Conservation (phyloP, 2,329 filamentous ascomycete genomes). For the Fusarium sp. region DNA sequence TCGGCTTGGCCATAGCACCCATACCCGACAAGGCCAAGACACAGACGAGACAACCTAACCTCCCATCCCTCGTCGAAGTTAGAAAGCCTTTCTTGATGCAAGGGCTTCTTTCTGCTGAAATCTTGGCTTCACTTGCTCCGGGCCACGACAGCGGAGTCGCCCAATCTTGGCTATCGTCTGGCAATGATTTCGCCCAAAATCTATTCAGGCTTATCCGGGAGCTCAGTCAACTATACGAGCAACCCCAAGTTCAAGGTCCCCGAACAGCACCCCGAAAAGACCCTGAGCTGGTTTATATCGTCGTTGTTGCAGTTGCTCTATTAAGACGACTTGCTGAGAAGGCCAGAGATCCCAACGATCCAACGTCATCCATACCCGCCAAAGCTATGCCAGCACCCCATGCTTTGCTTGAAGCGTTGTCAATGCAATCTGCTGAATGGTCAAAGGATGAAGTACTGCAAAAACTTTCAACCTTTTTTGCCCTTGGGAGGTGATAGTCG, state of each 20-base stretch:
- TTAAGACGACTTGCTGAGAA: slow-evolving; percentile 76
- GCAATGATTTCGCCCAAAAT: slow-evolving; percentile 83
- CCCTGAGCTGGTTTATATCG: slow-evolving; percentile 67
- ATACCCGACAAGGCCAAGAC: slow-evolving; percentile 71
- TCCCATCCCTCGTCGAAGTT: slow-evolving; percentile 76
- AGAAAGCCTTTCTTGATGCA: slow-evolving; percentile 93
- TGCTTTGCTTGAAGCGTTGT: slow-evolving; percentile 70
- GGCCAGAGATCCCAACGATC: slow-evolving; percentile 63
- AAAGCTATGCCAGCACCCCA: slow-evolving; percentile 72
- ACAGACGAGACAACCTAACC: slow-evolving; percentile 64
- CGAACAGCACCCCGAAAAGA: slow-evolving; percentile 54
- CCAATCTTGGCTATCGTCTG: slow-evolving; percentile 80
- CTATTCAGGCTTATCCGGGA: slow-evolving; percentile 78
- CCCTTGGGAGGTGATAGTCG: slow-evolving; percentile 56
- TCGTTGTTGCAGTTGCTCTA: slow-evolving; percentile 72
- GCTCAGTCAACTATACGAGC: slow-evolving; percentile 70
- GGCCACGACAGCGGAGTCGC: slow-evolving; percentile 77
- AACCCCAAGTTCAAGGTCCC: slow-evolving; percentile 50
- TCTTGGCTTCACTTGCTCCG: slow-evolving; percentile 78
- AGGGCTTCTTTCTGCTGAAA: slow-evolving; percentile 88
- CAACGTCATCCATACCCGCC: slow-evolving; percentile 61
- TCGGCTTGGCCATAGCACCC: slow-evolving; percentile 84
- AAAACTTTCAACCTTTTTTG: slow-evolving; percentile 68
- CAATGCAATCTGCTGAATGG: slow-evolving; percentile 69
- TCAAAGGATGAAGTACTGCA: slow-evolving; percentile 71